phyloP scores from a whole-genome alignment of 495 filamentous ascomycete genomes.

The Saxophila tyrrhenica region DNA sequence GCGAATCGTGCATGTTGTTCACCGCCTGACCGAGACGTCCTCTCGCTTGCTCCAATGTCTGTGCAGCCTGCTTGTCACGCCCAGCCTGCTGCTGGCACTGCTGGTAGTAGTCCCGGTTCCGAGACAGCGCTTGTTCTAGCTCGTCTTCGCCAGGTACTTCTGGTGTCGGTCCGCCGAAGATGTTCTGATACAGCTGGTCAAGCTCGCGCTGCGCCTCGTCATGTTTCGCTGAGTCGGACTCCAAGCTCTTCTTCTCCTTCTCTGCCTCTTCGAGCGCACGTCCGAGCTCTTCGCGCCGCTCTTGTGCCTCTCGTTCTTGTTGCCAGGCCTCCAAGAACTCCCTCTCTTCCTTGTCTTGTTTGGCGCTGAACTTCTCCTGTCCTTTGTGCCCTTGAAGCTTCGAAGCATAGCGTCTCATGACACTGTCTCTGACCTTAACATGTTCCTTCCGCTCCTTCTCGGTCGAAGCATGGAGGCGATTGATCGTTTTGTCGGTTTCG shows the following conservation, averaged over 20 bases:
- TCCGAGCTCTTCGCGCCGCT: conserved; percentile 27
- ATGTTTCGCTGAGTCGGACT: conserved; percentile 24
- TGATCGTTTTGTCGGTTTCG: conserved; percentile 13
- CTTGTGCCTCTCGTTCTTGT: conserved; percentile 29
- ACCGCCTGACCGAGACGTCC: conserved; percentile 4
- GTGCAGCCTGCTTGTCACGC: conserved; percentile 23
- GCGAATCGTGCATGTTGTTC: not conserved
- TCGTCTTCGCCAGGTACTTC: conserved; percentile 39
- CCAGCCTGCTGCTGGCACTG: conserved; percentile 18
- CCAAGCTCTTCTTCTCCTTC: not conserved
- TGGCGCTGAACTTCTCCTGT: conserved; percentile 28
- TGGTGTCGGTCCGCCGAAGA: conserved; percentile 38
- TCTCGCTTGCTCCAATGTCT: conserved; percentile 15
- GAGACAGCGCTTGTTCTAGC: conserved; percentile 23
- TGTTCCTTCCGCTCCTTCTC: conserved; percentile 37
- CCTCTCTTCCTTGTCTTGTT: conserved; percentile 37
- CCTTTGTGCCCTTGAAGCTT: conserved; percentile 33
- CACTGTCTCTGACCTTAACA: conserved; percentile 37
- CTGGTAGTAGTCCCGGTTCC: conserved; percentile 21
- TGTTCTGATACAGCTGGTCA: conserved; percentile 21
- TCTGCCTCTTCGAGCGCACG: conserved; percentile 14
- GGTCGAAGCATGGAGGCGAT: conserved; percentile 23
- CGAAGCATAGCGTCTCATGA: conserved; percentile 36
- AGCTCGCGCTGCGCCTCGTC: conserved; percentile 26
- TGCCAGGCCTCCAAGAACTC: conserved; percentile 39